Conservation (phyloP, 1,139 yeast species). For the Chernovozyma sophiae-reginae region DNA sequence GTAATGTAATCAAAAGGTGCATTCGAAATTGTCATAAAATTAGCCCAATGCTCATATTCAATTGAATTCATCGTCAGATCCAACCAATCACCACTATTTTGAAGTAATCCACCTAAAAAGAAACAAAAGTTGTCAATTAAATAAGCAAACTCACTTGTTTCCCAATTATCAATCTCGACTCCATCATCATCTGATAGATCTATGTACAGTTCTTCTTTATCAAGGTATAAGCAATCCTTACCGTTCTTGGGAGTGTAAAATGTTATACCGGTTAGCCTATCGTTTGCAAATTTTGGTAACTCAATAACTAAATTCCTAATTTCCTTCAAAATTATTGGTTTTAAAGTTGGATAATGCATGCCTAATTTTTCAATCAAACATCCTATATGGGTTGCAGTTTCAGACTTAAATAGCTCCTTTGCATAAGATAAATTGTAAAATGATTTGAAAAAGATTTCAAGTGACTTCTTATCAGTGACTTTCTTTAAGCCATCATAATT, state of each 20-base stretch:
- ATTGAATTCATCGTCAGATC: constrained; percentile 36
- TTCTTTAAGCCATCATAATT: constrained; percentile 68
- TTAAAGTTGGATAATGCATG: constrained; percentile 74
- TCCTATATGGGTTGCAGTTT: constrained; percentile 56
- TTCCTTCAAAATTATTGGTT: constrained; percentile 53
- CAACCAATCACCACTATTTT: constrained; percentile 50
- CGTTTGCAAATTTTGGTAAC: constrained; percentile 37
- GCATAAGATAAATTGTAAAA: constrained; percentile 50
- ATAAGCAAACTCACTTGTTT: constrained; percentile 37
- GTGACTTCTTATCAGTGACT: constrained; percentile 44
- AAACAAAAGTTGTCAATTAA: constrained; percentile 45
- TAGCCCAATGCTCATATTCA: constrained; percentile 42
- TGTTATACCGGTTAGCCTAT: constrained; percentile 32
- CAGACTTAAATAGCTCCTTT: constrained; percentile 37
- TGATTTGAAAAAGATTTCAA: constrained; percentile 48
- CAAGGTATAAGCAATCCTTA: not conserved
- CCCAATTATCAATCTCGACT: constrained; percentile 50
- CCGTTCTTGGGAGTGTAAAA: constrained; percentile 20
- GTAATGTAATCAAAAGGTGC: constrained; percentile 60
- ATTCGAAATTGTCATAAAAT: constrained; percentile 38
- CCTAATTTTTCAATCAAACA: constrained; percentile 75
- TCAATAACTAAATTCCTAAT: constrained; percentile 44
- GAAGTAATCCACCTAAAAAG: constrained; percentile 45
- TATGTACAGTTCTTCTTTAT: not conserved
- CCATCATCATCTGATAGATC: not conserved